Evolutionary conservation across 2,329 filamentous ascomycete genomes (phyloP).

Genomic region (Aspergillus arachidicola): DNA sequence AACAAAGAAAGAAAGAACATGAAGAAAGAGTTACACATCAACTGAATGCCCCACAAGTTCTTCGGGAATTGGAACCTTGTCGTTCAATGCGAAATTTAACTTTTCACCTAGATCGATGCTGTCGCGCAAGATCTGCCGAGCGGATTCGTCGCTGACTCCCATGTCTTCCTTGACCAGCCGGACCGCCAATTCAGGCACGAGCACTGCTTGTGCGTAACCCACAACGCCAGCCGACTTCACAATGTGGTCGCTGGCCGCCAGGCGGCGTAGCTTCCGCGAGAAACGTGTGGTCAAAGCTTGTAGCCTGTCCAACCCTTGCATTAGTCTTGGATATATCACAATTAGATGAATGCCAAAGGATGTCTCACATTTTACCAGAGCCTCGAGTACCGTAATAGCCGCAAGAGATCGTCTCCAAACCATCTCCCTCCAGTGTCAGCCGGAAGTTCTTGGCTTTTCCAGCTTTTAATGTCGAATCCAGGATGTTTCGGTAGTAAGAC

Average conservation of each 20-base stretch:
- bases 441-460: conserved; percentile 64
- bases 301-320: conserved; percentile 32
- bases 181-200: conserved; percentile 71
- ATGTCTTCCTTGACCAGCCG: conserved; percentile 63
- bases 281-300: conserved; percentile 65
- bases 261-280: conserved; percentile 61
- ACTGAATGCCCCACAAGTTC: conserved; percentile 9
- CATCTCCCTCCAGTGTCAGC: conserved; percentile 50
- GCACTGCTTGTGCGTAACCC: conserved; percentile 70
- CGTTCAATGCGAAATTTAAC: conserved; percentile 66
- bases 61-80: conserved; percentile 47
- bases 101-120: conserved; percentile 69
- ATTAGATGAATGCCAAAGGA: conserved; percentile 5
- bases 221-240: conserved; percentile 68
- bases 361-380: conserved; percentile 66
- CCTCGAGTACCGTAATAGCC: conserved; percentile 85
- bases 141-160: conserved; percentile 48
- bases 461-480: conserved; percentile 58
- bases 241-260: conserved; percentile 65
- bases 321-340: conserved; percentile 8
- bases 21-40: neutral
- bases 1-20: neutral
- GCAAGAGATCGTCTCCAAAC: conserved; percentile 61
- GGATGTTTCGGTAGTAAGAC: conserved; percentile 63
- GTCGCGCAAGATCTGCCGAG: conserved; percentile 62